Base-by-base conservation (phyloP, 2,329 filamentous ascomycete genomes). In the Exophiala calicioides region DNA sequence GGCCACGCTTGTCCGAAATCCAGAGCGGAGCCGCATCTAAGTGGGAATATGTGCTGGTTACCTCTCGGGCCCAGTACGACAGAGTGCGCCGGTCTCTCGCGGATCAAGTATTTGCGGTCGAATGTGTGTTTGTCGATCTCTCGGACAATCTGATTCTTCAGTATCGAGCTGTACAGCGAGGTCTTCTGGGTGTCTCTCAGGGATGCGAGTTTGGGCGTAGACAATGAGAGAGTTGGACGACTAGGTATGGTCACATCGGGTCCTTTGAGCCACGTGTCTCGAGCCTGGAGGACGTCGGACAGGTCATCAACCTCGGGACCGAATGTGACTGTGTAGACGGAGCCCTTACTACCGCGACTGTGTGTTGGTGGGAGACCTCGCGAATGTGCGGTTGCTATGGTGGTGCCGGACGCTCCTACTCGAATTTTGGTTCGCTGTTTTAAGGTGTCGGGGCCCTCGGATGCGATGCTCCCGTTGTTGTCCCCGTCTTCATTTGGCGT, bases 1-100 rank as follows among this genome's bases (percentile, higher is more conserved):
- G 58, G 62, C 66, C 72, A 78, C 7, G 69, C 67, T n/a, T 72
- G 60, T 6, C 70, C 67, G 13, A 80, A 65, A 32, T 75, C 64
- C 39, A 80, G 43, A 16, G 58, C 63, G 16, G 70, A 65, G 23
- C 71, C 65, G 13, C 69, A 64, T 2, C 58, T 63, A 19, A 82
- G 45, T 1, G 64, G 57, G 54, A 69, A 70, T 3, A 70, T 53
- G 38, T 66, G 66, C 44, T 76, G 77, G 4, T 68, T 56, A 9
- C 69, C 65, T 23, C 66, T 61, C 1, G 73, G 70, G 1, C 81
- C 81, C 55, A 79, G 67, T 16, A 82, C 64, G 10, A 82, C 60
- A 35, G 68, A 65, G 62, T 70, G 61, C 20, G 67, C 67, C 12
- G 52, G 48, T 9, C 58, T 48, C 23, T 58, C 58, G 3, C 59